phyloP scores from a whole-genome alignment of 2,329 filamentous ascomycete species.

The Colletotrichum orbiculare region DNA sequence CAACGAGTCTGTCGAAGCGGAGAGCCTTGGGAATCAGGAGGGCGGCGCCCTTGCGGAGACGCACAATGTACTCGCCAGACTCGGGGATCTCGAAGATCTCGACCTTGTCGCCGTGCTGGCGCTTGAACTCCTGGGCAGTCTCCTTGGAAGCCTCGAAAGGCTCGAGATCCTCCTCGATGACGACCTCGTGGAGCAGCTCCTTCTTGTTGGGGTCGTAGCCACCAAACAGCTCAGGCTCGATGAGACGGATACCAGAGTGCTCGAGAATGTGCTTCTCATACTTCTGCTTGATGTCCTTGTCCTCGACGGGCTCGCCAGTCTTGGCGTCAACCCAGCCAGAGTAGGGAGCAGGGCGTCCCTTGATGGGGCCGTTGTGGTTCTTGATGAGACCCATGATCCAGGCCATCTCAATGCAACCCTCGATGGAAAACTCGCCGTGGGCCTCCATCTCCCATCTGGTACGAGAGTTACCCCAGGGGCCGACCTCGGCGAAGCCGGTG shows the following conservation, averaged over 20 bases:
- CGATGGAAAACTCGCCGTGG: slow-evolving; percentile 93
- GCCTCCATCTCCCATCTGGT: slow-evolving; percentile 99
- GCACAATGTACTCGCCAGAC: slow-evolving; percentile 92
- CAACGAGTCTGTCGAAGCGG: slow-evolving; percentile 95
- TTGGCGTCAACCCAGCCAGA: slow-evolving; percentile 97
- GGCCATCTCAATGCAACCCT: slow-evolving; percentile 98
- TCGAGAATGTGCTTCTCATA: slow-evolving; percentile 98
- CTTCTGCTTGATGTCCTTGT: slow-evolving; percentile 97
- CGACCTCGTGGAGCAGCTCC: slow-evolving; percentile 96
- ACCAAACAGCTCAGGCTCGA: slow-evolving; percentile 95
- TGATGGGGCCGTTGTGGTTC: slow-evolving; percentile 96
- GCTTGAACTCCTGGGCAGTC: slow-evolving; percentile 96
- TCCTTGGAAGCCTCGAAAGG: slow-evolving; percentile 98
- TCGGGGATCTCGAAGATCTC: slow-evolving; percentile 96
- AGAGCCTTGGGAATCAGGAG: slow-evolving; percentile 97
- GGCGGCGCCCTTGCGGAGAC: slow-evolving; percentile 93
- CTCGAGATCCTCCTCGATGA: slow-evolving; percentile 96
- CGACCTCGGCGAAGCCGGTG: slow-evolving; percentile 94
- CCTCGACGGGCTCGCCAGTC: slow-evolving; percentile 93
- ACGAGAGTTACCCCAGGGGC: slow-evolving; percentile 97
- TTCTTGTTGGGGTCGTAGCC: slow-evolving; percentile 99
- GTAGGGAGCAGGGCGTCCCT: slow-evolving; percentile 84
- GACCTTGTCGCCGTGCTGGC: slow-evolving; percentile 96
- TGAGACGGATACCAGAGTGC: slow-evolving; percentile 95
- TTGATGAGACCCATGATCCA: slow-evolving; percentile 99